Percentiles rank a stretch among this genome's conserved stretches.
phyloP scores from a whole-genome alignment of 1,284 basidiomycete species.

The Farysia itapuensis region DNA sequence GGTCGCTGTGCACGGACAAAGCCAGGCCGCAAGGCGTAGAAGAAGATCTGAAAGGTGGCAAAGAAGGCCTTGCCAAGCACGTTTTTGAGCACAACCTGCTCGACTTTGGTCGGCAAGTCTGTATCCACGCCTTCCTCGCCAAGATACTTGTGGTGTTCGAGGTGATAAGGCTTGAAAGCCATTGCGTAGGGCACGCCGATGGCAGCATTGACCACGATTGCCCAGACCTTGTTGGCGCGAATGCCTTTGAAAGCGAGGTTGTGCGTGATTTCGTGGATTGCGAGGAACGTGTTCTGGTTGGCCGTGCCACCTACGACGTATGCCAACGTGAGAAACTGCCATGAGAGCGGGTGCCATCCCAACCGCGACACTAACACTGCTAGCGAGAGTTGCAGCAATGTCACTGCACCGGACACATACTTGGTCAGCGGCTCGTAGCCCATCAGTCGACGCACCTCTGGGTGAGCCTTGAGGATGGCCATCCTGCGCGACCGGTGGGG shows the following conservation, averaged over 20 bases:
- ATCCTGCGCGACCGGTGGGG: slow-evolving; percentile 84
- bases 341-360: slow-evolving; percentile 67
- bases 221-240: slow-evolving; percentile 78
- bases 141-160: slow-evolving; percentile 79
- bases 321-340: slow-evolving; percentile 73
- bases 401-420: slow-evolving; percentile 79
- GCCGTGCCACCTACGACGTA: slow-evolving; percentile 89
- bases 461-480: slow-evolving; percentile 90
- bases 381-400: slow-evolving; percentile 72
- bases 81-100: slow-evolving; percentile 84
- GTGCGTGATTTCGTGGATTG: slow-evolving; percentile 98
- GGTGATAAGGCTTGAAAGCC: slow-evolving; percentile 94
- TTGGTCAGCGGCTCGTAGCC: slow-evolving; percentile 88
- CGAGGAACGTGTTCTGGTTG: slow-evolving; percentile 95
- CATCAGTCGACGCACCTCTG: slow-evolving; percentile 92
- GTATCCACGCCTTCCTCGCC: slow-evolving; percentile 97
- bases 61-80: slow-evolving; percentile 98
- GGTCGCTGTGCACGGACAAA: slow-evolving; percentile 81
- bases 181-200: slow-evolving; percentile 94
- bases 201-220: slow-evolving; percentile 86
- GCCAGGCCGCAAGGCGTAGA: slow-evolving; percentile 95
- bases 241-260: slow-evolving; percentile 90
- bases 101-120: slow-evolving; percentile 83
- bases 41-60: slow-evolving; percentile 95
- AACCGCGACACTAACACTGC: slow-evolving; percentile 63